Base-by-base conservation (phyloP, 257 asterid species). In the Ocimum tenuiflorum region DNA sequence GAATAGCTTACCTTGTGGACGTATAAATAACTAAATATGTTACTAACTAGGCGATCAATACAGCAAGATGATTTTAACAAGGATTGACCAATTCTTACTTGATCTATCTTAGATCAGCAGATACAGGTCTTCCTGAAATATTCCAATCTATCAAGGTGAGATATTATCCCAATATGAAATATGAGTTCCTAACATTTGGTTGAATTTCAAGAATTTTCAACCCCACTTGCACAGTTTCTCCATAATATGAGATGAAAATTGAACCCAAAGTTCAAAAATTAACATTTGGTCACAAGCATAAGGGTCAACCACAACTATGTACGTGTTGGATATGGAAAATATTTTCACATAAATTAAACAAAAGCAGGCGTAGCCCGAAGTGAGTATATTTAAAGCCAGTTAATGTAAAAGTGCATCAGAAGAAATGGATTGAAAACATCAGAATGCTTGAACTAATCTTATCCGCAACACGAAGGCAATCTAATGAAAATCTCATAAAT, bases 361-460 rank as follows among this genome's bases (percentile, higher is more conserved):
- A 20, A 19, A 3, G 56, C 33, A 49, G 33, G 31, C 13, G 2
- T 38, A 58, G 42, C 38, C n/a, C n/a, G 27, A 51, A 60, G 47
- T 31, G 31, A 27, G 55, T 58, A 75, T 13, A 56, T 47, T 24
- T 36, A n/a, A 11, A 68, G 41, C 71, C 56, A 63, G 68, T 35
- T 50, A 45, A 31, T 50, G 49, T 23, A 31, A 31, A 59, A 66
- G 10, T 66, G 65, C 58, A 66, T 33, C 42, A 48, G 10, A n/a
- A 31, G 35, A 24, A n/a, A 9, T 49, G 31, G 10, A 13, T 36
- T 53, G 35, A 54, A 53, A 43, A 24, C 38, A 13, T 42, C 36
- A 47, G 27, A 36, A 42, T 14, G 41, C 43, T 46, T 53, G 60
- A 24, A 59, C 47, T 39, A 45, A 23, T 54, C 41, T 41, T 42